A percentile compares a stretch with the other conserved stretches of the same genome.
These are phyloP conservation scores for Litchi chinensis DNA, from an alignment of 345 rosid genomes.

Conservation along the genomic window DNA sequence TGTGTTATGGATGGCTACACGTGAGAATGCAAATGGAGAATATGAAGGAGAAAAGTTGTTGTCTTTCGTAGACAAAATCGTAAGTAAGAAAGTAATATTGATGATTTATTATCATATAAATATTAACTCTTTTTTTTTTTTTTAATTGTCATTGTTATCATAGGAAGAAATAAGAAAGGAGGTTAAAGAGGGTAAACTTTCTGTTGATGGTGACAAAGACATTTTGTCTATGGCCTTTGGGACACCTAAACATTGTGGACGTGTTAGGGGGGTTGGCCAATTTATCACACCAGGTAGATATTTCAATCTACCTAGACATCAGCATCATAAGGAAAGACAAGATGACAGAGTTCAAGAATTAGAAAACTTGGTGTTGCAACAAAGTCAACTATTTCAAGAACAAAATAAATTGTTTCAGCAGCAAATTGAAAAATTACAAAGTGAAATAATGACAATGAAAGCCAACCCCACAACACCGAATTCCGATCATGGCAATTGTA, in stretches of 20 bases:
- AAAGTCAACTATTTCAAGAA: neutral
- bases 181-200: neutral
- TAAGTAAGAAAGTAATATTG: neutral
- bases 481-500: neutral
- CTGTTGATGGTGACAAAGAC: neutral
- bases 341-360: neutral
- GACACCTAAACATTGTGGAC: neutral
- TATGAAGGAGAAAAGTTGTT: neutral
- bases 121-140: neutral
- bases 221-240: neutral
- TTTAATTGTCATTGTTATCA: neutral
- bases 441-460: neutral
- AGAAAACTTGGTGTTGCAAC: neutral
- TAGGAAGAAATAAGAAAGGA: neutral
- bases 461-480: neutral
- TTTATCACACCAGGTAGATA: neutral
- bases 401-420: neutral
- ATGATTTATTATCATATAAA: neutral
- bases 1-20: neutral
- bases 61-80: neutral
- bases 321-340: neutral
- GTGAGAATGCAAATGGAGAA: neutral
- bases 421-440: neutral
- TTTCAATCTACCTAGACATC: neutral
- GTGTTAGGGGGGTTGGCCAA: neutral